phyloP scores from a whole-genome alignment of 805 yeast species.

The Gaillardinia entomophila region DNA sequence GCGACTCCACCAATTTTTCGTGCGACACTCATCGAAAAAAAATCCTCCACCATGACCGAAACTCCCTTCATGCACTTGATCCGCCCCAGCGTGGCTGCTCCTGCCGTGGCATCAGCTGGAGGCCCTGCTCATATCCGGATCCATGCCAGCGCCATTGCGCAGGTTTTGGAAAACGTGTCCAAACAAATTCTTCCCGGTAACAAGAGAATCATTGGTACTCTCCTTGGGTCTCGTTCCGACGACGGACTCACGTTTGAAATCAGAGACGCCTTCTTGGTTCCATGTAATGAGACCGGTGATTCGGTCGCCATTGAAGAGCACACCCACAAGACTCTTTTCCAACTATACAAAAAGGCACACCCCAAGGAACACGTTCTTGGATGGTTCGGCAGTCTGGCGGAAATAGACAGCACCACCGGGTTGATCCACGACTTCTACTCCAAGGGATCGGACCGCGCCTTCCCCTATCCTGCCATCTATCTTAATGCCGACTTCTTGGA shows the following conservation, averaged over 20 bases:
- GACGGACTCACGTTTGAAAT: conserved; percentile 74
- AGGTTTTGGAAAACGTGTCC: conserved; percentile 69
- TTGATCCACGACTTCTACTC: conserved; percentile 77
- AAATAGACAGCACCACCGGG: conserved; percentile 66
- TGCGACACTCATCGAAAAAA: too few species aligned
- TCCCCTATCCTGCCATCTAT: conserved; percentile 74
- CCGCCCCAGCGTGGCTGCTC: conserved; percentile 46
- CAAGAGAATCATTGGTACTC: conserved; percentile 71
- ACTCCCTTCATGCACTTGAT: conserved; percentile 38
- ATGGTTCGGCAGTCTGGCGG: conserved; percentile 68
- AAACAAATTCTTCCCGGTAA: conserved; percentile 35
- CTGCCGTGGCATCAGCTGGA: conserved; percentile 37
- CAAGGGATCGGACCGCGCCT: conserved; percentile 62
- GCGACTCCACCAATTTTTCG: too few species aligned
- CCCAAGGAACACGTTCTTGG: conserved; percentile 78
- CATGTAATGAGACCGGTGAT: conserved; percentile 68
- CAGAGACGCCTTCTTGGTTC: conserved; percentile 74
- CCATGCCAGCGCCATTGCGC: conserved; percentile 68
- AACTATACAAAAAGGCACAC: conserved; percentile 68
- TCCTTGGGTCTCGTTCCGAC: conserved; percentile 76
- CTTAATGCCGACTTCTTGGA: conserved; percentile 61
- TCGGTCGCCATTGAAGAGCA: conserved; percentile 74
- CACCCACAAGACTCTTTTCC: conserved; percentile 64
- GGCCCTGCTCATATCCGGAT: conserved; percentile 52
- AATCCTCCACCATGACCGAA: conserved; percentile 16